Conservation (phyloP, 306 rosid genomes). For the Fagus sylvatica region DNA sequence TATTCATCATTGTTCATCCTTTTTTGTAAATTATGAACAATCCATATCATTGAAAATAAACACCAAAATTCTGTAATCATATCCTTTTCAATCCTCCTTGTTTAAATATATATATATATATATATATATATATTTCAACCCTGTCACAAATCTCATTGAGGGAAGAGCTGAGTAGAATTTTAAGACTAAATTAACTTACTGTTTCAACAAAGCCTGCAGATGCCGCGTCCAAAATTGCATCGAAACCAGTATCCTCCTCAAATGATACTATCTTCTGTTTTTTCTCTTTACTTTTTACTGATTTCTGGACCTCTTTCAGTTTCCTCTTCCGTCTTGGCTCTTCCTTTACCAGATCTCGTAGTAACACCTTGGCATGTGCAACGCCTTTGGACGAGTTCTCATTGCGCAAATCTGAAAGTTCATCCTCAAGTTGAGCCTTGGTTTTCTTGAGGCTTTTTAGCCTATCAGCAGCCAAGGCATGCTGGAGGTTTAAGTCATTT, state of each 20-base stretch:
- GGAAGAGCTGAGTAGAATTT: slow-evolving; percentile 3
- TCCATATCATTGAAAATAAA: background rate
- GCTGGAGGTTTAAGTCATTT: slow-evolving; percentile 52
- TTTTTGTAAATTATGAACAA: slow-evolving; percentile 4
- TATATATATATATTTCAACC: no score
- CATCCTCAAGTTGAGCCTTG: slow-evolving; percentile 63
- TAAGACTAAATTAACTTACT: slow-evolving; percentile 47
- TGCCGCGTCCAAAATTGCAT: slow-evolving; percentile 90
- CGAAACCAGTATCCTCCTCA: slow-evolving; percentile 81
- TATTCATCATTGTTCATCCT: slow-evolving; percentile 27
- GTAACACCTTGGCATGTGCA: slow-evolving; percentile 34
- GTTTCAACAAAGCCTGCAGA: slow-evolving; percentile 93
- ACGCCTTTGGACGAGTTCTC: slow-evolving; percentile 32
- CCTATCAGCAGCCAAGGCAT: slow-evolving; percentile 73
- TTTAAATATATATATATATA: no score
- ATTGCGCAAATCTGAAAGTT: slow-evolving; percentile 49
- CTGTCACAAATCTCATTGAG: background rate
- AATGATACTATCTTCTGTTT: slow-evolving; percentile 62
- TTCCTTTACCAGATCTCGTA: slow-evolving; percentile 67
- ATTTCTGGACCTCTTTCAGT: slow-evolving; percentile 44
- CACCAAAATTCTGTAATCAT: background rate
- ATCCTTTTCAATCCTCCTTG: background rate
- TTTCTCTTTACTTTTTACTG: slow-evolving; percentile 41
- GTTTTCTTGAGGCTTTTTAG: slow-evolving; percentile 67
- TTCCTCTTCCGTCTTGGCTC: slow-evolving; percentile 64